phyloP scores from a whole-genome alignment of 805 yeast species.

The Dipodascopsis uninucleata region DNA sequence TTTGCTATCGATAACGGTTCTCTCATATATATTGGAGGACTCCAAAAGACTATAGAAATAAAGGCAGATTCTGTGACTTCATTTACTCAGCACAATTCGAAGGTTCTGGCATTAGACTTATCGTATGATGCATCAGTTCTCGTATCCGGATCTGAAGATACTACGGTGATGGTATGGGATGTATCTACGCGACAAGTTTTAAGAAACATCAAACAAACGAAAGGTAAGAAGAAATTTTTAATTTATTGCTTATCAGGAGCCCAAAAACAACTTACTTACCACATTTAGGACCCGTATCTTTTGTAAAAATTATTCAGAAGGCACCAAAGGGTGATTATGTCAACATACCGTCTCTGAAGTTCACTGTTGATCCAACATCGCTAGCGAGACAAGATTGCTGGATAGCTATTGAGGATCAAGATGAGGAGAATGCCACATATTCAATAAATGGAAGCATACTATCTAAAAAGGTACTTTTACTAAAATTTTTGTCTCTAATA shows the following conservation, averaged over 20 bases:
- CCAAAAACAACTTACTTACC: constrained; percentile 5
- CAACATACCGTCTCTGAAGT: constrained; percentile 32
- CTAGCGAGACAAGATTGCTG: constrained; percentile 25
- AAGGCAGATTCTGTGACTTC: constrained; percentile 1
- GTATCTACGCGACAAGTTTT: constrained; percentile 39
- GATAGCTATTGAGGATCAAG: constrained; percentile 18
- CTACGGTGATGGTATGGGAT: constrained; percentile 66
- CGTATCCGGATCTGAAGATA: constrained; percentile 70
- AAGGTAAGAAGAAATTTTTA: constrained; percentile 28
- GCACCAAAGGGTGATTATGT: constrained; percentile 12
- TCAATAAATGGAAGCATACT: constrained; percentile 8
- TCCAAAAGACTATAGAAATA: constrained; percentile 48
- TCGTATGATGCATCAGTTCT: constrained; percentile 73
- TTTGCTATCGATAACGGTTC: constrained; percentile 39
- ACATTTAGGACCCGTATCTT: constrained; percentile 8
- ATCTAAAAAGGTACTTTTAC: constrained; percentile 17
- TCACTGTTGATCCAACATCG: constrained; percentile 25
- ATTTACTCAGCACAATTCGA: constrained; percentile 30
- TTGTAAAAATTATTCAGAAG: constrained; percentile 9
- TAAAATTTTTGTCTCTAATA: constrained; percentile 15
- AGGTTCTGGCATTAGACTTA: constrained; percentile 53
- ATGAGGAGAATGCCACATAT: not conserved
- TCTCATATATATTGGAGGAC: constrained; percentile 61
- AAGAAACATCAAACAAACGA: constrained; percentile 29
- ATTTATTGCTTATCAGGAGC: constrained; percentile 19